phyloP scores from a whole-genome alignment of 148 eudicot species.

The Cornus florida region DNA sequence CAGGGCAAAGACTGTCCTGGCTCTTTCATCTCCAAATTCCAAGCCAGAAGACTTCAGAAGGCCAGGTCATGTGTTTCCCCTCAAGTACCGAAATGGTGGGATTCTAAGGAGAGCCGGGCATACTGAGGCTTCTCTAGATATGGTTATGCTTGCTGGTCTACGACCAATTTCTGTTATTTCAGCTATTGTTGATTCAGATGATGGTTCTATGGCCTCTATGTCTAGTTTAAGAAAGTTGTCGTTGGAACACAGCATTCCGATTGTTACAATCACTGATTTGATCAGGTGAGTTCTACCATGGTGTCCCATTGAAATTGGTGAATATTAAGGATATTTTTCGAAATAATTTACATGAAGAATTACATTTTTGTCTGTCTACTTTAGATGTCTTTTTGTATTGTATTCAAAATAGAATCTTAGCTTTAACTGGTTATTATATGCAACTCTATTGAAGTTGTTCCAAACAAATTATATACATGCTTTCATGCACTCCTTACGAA shows the following conservation, averaged over 20 bases:
- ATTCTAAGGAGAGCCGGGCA: slow-evolving; percentile 84
- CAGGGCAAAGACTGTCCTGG: slow-evolving; percentile 74
- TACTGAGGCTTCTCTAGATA: slow-evolving; percentile 94
- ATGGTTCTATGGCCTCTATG: slow-evolving; percentile 74
- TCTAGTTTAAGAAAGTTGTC: slow-evolving; percentile 52
- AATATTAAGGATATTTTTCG: no score
- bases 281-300: slow-evolving; percentile 51
- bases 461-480: no score
- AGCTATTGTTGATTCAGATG: slow-evolving; percentile 58
- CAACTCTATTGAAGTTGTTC: no score
- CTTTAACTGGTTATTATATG: no score
- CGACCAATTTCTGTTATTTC: slow-evolving; percentile 75
- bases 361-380: no score
- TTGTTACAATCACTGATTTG: slow-evolving; percentile 80
- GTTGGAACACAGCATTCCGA: slow-evolving; percentile 54
- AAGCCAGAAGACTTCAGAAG: slow-evolving; percentile 71
- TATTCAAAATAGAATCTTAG: no score
- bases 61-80: slow-evolving; percentile 98
- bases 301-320: no score
- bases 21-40: slow-evolving; percentile 68
- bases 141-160: slow-evolving; percentile 73
- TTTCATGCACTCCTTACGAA: no score
- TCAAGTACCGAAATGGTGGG: slow-evolving; percentile 79
- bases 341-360: no score
- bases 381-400: no score